phyloP scores from a whole-genome alignment of 1,284 basidiomycete species.

The Ceratobasidium sp. region DNA sequence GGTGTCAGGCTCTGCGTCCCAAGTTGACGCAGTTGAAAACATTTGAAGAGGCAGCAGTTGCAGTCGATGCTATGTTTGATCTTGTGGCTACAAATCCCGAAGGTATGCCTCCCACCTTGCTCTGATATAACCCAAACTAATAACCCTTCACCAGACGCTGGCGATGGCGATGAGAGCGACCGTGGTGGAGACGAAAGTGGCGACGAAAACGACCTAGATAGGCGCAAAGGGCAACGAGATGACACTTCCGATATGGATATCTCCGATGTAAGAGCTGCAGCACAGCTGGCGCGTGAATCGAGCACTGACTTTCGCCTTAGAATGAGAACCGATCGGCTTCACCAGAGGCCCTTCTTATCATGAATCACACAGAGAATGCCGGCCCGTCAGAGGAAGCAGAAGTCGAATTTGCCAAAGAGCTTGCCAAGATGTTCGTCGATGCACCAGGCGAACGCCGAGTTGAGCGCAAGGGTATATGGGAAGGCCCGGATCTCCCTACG shows the following conservation, averaged over 20 bases:
- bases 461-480: slow-evolving; percentile 86
- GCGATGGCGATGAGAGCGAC: slow-evolving; percentile 47
- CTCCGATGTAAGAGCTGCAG: slow-evolving; percentile 16
- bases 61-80: slow-evolving; percentile 88
- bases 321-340: slow-evolving; percentile 71
- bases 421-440: slow-evolving; percentile 93
- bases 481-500: slow-evolving; percentile 77
- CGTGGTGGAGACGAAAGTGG: slow-evolving; percentile 77
- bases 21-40: slow-evolving; percentile 72
- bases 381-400: slow-evolving; percentile 87
- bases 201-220: slow-evolving; percentile 56
- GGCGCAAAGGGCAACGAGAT: slow-evolving; percentile 60
- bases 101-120: slow-evolving; percentile 51
- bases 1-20: slow-evolving; percentile 75
- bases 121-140: neutral
- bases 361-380: slow-evolving; percentile 61
- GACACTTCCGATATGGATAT: slow-evolving; percentile 54
- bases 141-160: slow-evolving; percentile 6
- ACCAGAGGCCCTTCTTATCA: slow-evolving; percentile 63
- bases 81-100: slow-evolving; percentile 62
- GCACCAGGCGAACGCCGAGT: slow-evolving; percentile 81
- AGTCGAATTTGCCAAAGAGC: slow-evolving; percentile 92
- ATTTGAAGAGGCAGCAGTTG: slow-evolving; percentile 82
- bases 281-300: slow-evolving; percentile 6
- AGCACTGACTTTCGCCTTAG: slow-evolving; percentile 50